These are phyloP conservation scores for Stagonosporopsis cucurbitacearum DNA, from an alignment of 2,329 filamentous ascomycete genomes.

Conservation along the genomic window DNA sequence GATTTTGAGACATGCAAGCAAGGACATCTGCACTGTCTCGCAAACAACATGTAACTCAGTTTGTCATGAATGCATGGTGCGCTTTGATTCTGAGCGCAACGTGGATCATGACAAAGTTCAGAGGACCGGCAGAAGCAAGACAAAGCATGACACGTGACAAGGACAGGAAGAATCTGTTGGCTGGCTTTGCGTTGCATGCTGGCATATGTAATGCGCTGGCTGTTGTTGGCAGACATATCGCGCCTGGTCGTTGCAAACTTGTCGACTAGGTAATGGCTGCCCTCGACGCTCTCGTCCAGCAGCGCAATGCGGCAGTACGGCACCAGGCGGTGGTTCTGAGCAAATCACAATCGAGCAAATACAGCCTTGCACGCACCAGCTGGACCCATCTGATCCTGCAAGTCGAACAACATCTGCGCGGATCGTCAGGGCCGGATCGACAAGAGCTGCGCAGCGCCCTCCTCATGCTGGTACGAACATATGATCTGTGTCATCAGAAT, in stretches of 20 bases:
- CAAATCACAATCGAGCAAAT: constrained; percentile 1
- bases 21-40: background rate
- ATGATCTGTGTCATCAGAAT: constrained; percentile 19
- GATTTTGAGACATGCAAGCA: background rate
- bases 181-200: background rate
- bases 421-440: constrained; percentile 4
- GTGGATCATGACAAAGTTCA: no score
- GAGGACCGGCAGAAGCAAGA: no score
- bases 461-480: constrained; percentile 8
- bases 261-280: background rate
- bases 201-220: background rate
- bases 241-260: background rate
- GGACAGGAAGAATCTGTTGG: background rate
- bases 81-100: no score
- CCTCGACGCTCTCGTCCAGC: background rate
- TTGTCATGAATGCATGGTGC: background rate
- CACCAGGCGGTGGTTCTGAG: background rate
- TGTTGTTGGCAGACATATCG: background rate
- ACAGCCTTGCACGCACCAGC: background rate
- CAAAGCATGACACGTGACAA: background rate
- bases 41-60: background rate
- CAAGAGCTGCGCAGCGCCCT: background rate
- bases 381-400: background rate
- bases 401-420: background rate
- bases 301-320: background rate